Base-by-base conservation (phyloP, 768 basidiomycete genomes). In the Mycena pura region DNA sequence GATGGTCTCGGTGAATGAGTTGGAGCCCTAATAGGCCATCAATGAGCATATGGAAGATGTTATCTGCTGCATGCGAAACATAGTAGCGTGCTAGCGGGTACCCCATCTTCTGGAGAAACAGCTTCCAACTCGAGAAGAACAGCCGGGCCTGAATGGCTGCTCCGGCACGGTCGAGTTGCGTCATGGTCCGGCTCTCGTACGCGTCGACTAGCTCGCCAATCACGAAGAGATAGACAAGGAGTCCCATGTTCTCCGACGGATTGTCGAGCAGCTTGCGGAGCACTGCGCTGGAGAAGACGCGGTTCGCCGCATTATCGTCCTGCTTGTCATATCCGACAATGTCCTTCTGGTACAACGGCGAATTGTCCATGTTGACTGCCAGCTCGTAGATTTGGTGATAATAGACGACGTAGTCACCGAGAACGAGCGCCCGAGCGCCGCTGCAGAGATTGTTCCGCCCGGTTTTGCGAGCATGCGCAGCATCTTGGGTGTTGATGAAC, bases 121-220 rank as follows among this genome's bases (percentile, higher is more conserved):
- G 44, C 56, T 49, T 38, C 56, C 56, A 58, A 14, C 32, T 48
- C 6, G 7, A 15, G 46, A 58, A 48, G 27, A 58, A 58, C 8
- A 58, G 32, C 8, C 34, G 44, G 21, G 56, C 32, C 8, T 34
- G 56, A 10, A 58, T 19, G 8, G 25, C 56, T 11, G 36, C 46
- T 15, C 21, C 15, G 8, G 36, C 56, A n/a, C 56, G 44, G 22
- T 58, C 29, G 13, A 13, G 6, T 22, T 48, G 45, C 10, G 57
- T 5, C 45, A 58, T 58, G 17, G 19, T 38, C 1, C 57, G 45
- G 45, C 46, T 58, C 43, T 39, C 29, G 24, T 58, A 58, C 5
- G 57, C 57, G 34, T 58, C 45, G 32, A 58, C 47, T 2, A 58
- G 27, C 8, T 58, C 45, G 17, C 57, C 57, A 25, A 58, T 38